phyloP scores from a whole-genome alignment of 23 red algal genomes.

The Gracilaria domingensis region DNA sequence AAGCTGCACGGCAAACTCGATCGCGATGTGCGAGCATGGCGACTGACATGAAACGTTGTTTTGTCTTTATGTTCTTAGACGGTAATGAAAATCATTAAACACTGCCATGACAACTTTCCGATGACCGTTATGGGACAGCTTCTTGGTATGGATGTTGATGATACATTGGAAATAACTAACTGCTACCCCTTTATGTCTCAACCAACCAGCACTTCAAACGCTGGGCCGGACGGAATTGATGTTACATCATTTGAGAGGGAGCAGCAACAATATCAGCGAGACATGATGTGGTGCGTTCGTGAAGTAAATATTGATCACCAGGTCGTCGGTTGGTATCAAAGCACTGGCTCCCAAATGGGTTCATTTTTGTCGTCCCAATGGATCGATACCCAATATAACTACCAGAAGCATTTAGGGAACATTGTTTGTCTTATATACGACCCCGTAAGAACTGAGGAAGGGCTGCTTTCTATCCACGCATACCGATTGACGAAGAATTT shows the following conservation, averaged over 20 bases:
- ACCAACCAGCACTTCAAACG: constrained; percentile 19
- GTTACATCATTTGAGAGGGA: constrained; percentile 62
- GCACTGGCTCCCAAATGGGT: constrained; percentile 83
- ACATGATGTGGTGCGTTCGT: constrained; percentile 97
- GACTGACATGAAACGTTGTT: not conserved
- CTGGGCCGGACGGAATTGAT: constrained; percentile 67
- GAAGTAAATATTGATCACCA: constrained; percentile 96
- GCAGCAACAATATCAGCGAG: constrained; percentile 86
- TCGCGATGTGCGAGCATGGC: not conserved
- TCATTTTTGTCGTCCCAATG: constrained; percentile 93
- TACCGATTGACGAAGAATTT: constrained; percentile 89
- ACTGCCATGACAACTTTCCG: constrained; percentile 91
- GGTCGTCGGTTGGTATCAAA: constrained; percentile 96
- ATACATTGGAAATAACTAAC: constrained; percentile 90
- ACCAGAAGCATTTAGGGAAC: constrained; percentile 91
- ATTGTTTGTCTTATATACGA: constrained; percentile 96
- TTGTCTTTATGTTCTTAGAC: constrained; percentile 32
- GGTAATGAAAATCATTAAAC: constrained; percentile 95
- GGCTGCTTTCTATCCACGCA: constrained; percentile 83
- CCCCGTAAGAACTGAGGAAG: constrained; percentile 80
- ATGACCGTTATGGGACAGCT: constrained; percentile 93
- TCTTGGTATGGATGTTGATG: constrained; percentile 91
- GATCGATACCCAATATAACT: constrained; percentile 98
- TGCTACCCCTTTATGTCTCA: constrained; percentile 89
- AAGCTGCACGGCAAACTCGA: not conserved